Base-by-base conservation (phyloP, 1,284 basidiomycete genomes). In the Porodaedalea pini region DNA sequence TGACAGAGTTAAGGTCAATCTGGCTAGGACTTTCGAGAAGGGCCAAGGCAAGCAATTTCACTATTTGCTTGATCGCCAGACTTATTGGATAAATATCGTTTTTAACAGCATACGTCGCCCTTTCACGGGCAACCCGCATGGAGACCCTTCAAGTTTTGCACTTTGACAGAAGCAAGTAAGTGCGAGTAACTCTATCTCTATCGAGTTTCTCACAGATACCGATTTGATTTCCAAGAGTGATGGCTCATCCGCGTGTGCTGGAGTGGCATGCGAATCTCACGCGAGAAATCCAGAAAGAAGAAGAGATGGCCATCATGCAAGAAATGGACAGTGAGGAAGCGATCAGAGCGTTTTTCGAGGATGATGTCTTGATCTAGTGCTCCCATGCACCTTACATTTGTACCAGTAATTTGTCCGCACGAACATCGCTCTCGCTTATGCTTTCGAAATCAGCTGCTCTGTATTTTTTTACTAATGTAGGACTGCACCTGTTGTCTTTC, bases 81-180 rank as follows among this genome's bases (percentile, higher is more conserved):
- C 36, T 36, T 34, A n/a, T 31, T 51, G n/a, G 21, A 36, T 51
- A 1, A 44, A 15, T 54, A 13, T 36, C 23, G 54, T 36, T 60
- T 19, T 27, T 49, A 72, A 71, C 74, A 83, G 92, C 92, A 2
- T 98, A 98, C 69, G 94, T 97, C 41, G 95, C 95, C 0, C 79
- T 98, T 15, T 95, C 93, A 7, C 87, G 95, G 45, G 95, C 95
- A 4, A 97, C 92, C 0, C 86, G 79, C 13, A 78, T 97, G 65
- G 84, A 89, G 31, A 83, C 88, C 0, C 75, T 98, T 29, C 89
- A 98, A 70, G 89, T 98, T 7, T 71, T 88, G 5, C 85, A 88
- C 58, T 98, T 98, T 71, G 76, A 85, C 63, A 71, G 83, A 0
- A 73, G 72, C 40, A 94, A 90, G 92, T 90, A 64, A 64, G 79